Evolutionary conservation across 2,329 filamentous ascomycete species (phyloP), one percentile per base, ranked within the genome.

Genomic region (Trichoderma sp.): DNA sequence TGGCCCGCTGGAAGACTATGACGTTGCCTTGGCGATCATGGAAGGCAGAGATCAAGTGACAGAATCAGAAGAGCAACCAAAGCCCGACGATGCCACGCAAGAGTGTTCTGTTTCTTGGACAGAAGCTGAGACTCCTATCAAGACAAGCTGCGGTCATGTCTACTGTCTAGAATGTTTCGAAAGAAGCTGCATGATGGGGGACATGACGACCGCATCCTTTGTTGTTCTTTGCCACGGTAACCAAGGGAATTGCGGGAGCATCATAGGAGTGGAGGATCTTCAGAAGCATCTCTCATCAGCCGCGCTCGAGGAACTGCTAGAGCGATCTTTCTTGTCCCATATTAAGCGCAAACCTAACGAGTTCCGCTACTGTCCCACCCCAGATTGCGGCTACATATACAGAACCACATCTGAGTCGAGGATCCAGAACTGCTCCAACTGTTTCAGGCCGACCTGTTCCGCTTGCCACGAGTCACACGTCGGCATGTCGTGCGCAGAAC

Each of bases 81-180:
- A 7, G 14, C 86, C 3, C 80, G 87, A 5, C 75, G 83, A n/a
- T 77, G 78, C 1, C 85, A 84, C 0, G 84, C 86, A 35, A 9
- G 53, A 53, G 1, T 84, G 84, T 75, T 71, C 81, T 0, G 80
- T 85, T 7, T 87, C 85, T 73, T 85, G 80, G 79, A 82, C 77
- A 12, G 81, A 82, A 24, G 82, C 82, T 0, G 83, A 85, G 12
- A 79, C 83, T 6, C 77, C 83, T 0, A 74, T 87, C 14, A 77
- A 56, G 14, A 85, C 81, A 3, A 35, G 63, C 2, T 88, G 86
- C 77, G 79, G 77, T 2, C 86, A 88, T 75, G 56, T 80, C 11
- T 88, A 87, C 76, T 88, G 86, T 77, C 75, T 77, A 0, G 80
- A 81, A 27, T 88, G 87, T 76, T 87, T 88, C 62, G 79, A 82